Evolutionary conservation across 148 eudicot species (phyloP), one percentile per base, ranked within the genome.

Genomic region (Cornus kousa): DNA sequence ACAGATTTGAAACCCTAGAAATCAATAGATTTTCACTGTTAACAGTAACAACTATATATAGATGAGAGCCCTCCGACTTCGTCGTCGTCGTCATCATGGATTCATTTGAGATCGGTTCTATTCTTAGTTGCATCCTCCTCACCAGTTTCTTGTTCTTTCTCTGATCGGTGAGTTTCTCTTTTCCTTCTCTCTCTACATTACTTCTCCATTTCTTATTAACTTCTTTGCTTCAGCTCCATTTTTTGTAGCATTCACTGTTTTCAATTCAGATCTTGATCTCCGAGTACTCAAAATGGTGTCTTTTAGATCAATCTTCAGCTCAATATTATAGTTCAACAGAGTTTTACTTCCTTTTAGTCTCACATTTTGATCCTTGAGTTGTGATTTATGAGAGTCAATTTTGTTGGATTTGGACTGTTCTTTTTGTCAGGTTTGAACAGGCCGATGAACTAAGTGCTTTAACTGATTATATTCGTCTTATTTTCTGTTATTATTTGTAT

Each of bases 31-130:
- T 46, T 35, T 76, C 31, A n/a, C 32, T 22, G 31, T 35, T 72
- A 48, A 33, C 9, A 59, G 59, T 50, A 43, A 28, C 28, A 28
- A 28, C 33, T 67, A 28, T 60, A 73, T 22, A 80, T 93, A 91
- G 87, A 95, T 93, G 97, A 95, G 80, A 93, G 90, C 97, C 70
- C 81, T 93, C 37, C 87, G 87, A 75, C 87, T 20, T 85, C 89
- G 55, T 88, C 91, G 5, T 81, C 95, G 1, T 43, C 48, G 8
- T 43, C 48, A 9, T 91, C 98, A 70, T 95, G 98, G 98, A 83
- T 91, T 82, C 95, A 93, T 66, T 89, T 95, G 91, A 87, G 98
- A 87, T 93, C 97, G 84, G 94, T 91, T 67, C 82, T 95, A 17
- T 87, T 91, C 77, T 83, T 95, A 10, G 97, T 92, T 66, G 91